Base-by-base conservation (phyloP, 192 early-diverging fungal genomes). In the Coemansia sp. region DNA sequence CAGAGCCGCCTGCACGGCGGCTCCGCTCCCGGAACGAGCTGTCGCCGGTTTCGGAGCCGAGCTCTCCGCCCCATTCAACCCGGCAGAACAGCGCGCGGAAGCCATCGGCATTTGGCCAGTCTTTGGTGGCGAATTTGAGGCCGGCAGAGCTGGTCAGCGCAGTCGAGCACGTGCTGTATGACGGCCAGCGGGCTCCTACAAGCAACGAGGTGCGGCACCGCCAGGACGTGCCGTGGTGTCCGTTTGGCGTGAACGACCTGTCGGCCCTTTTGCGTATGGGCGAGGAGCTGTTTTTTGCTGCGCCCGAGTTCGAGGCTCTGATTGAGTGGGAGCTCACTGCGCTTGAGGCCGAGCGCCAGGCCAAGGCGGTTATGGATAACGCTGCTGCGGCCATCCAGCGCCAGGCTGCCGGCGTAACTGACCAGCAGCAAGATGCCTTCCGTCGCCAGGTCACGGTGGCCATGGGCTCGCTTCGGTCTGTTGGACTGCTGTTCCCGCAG, bases 281-380 rank as follows among this genome's bases (percentile, higher is more conserved):
- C 41, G 73, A 77, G n/a, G 50, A 59, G 63, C 61, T 77, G 31
- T 77, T 55, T 55, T 66, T 77, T 37, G 56, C 11, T 38, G 50
- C 73, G 43, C 58, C 73, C 40, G 73, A 77, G 63, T 64, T 77
- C 28, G 67, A 69, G 56, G 59, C 52, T 20, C 53, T 77, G 30
- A 55, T 69, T 13, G 66, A 76, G 9, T 68, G 49, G 21, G 72
- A 76, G 59, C 57, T 48, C 4, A 21, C 48, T 18, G 45, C 55
- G 38, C 21, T 65, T 38, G 50, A 42, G n/a, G 36, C 58, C 11
- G 65, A 69, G 51, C 42, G 3, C 33, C 26, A n/a, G 8, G 48
- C 53, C 2, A 26, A 38, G 30, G 47, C 37, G 3, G 45, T 53
- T 6, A 40, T 46, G 2, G 45, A 26, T 3, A 15, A 11, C 15